Conservation (phyloP, 805 yeast genomes). For the Kodamaea leandrae region DNA sequence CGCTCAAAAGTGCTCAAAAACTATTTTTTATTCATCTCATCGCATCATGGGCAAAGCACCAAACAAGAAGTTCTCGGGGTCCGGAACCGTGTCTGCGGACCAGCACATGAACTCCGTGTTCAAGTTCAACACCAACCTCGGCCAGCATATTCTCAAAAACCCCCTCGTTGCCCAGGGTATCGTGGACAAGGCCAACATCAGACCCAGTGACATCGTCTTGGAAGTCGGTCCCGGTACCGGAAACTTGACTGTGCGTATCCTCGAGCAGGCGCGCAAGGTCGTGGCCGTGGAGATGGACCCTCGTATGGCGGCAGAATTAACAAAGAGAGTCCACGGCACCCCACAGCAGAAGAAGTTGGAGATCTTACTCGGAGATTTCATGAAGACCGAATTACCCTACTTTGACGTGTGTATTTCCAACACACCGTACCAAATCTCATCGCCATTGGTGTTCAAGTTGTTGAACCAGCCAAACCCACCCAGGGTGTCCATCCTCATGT, state of each 20-base stretch:
- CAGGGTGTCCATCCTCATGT: constrained; percentile 91
- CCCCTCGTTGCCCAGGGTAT: constrained; percentile 97
- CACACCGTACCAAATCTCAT: constrained; percentile 96
- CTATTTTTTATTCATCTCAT: constrained; percentile 5
- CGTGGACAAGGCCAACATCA: constrained; percentile 91
- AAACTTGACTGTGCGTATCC: constrained; percentile 86
- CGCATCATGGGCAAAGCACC: constrained; percentile 57
- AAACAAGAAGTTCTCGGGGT: constrained; percentile 56
- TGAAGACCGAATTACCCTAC: constrained; percentile 92
- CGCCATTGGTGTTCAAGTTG: constrained; percentile 91
- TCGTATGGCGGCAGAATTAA: constrained; percentile 98
- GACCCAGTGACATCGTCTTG: constrained; percentile 87
- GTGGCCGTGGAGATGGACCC: constrained; percentile 98
- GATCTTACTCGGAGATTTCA: constrained; percentile 90
- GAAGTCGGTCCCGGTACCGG: constrained; percentile 99
- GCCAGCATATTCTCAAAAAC: constrained; percentile 95
- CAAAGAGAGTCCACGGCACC: constrained; percentile 97
- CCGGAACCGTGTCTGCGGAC: constrained; percentile 63
- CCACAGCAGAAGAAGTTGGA: constrained; percentile 89
- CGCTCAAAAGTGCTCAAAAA: background rate
- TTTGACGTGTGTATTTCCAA: constrained; percentile 95
- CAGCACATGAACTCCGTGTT: constrained; percentile 79
- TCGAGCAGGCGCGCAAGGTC: constrained; percentile 92
- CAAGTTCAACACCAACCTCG: constrained; percentile 94
- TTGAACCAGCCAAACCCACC: constrained; percentile 93